Conservation (phyloP, 2,329 filamentous ascomycete species). For the Trichophaea hybrida region DNA sequence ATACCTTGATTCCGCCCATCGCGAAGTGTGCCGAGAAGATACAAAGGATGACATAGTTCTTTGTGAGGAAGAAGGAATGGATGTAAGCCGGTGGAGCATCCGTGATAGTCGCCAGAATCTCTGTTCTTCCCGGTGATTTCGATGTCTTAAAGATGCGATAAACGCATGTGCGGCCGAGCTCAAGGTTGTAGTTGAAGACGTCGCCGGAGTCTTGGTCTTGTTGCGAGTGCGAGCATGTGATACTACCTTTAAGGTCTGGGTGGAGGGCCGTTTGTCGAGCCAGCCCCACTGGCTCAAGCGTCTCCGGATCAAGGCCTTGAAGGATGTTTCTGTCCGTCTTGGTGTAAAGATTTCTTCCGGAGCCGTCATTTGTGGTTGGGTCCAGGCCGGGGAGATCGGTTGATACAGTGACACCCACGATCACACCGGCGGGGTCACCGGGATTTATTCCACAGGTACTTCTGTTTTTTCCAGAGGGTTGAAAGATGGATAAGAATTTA, state of each 20-base stretch:
- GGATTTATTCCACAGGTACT: slow-evolving; percentile 11
- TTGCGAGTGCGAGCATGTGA: slow-evolving; percentile 58
- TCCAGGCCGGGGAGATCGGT: slow-evolving; percentile 47
- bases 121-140: slow-evolving; percentile 48
- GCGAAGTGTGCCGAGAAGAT: slow-evolving; percentile 52
- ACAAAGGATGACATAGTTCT: slow-evolving; percentile 57
- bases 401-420: slow-evolving; percentile 52
- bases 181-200: slow-evolving; percentile 69
- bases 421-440: slow-evolving; percentile 34
- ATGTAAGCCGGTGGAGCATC: slow-evolving; percentile 51
- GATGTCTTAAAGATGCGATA: slow-evolving; percentile 59
- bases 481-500: slow-evolving; percentile 53
- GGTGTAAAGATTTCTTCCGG: slow-evolving; percentile 34
- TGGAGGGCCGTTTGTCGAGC: slow-evolving; percentile 48
- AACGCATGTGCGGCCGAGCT: slow-evolving; percentile 40
- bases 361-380: slow-evolving; percentile 31
- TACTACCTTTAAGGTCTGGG: slow-evolving; percentile 49
- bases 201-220: slow-evolving; percentile 60
- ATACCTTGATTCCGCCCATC: slow-evolving; percentile 43
- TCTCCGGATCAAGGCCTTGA: slow-evolving; percentile 52
- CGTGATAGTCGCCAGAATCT: slow-evolving; percentile 54
- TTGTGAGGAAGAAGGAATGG: slow-evolving; percentile 66
- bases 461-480: slow-evolving; percentile 13
- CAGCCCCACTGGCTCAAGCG: slow-evolving; percentile 57
- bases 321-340: slow-evolving; percentile 44